A percentile compares a stretch with the other conserved stretches of the same genome.
These are phyloP conservation scores for Litsea cubeba DNA, from an alignment of 164 flowering plant genomes.

Conservation along the genomic window DNA sequence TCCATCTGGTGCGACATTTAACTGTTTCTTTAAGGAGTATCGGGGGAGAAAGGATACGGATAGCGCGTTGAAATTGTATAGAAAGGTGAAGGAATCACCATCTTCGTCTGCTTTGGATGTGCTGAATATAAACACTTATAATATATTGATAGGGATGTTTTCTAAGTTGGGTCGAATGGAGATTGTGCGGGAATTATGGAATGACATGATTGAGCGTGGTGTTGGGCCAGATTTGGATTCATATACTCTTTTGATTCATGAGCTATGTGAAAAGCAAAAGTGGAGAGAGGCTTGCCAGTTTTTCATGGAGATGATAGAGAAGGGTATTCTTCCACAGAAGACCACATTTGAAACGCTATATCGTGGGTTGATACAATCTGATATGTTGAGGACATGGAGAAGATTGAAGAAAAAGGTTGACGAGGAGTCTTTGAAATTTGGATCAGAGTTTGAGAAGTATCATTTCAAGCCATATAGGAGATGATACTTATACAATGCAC, in stretches of 20 bases:
- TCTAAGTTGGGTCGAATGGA: conserved; percentile 45
- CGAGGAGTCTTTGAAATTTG: conserved; percentile 73
- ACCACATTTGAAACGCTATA: conserved; percentile 87
- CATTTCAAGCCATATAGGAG: conserved; percentile 81
- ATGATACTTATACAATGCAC: conserved; percentile 16
- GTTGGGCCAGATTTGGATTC: conserved; percentile 88
- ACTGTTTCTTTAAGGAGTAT: conserved; percentile 91
- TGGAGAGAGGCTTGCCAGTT: conserved; percentile 81
- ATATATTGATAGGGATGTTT: conserved; percentile 69
- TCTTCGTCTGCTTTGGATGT: conserved; percentile 26
- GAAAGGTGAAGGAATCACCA: conserved; percentile 55
- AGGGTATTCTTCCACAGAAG: conserved; percentile 87
- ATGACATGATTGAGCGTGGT: conserved; percentile 61
- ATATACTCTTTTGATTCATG: conserved; percentile 80
- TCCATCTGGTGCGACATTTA: conserved; percentile 71
- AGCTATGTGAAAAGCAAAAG: conserved; percentile 60
- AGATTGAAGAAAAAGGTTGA: conserved; percentile 93
- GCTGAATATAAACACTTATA: conserved; percentile 58
- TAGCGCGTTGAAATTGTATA: conserved; percentile 68
- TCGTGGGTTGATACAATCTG: conserved; percentile 73
- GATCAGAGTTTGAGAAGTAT: conserved; percentile 65
- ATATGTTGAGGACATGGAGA: conserved; percentile 93
- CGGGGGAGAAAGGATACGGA: conserved; percentile 70
- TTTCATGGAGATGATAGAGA: conserved; percentile 94
- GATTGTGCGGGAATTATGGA: conserved; percentile 64